Evolutionary conservation across 2,329 filamentous ascomycete species (phyloP), one percentile per base, ranked within the genome.

Genomic region (Leptographium galeiforme): DNA sequence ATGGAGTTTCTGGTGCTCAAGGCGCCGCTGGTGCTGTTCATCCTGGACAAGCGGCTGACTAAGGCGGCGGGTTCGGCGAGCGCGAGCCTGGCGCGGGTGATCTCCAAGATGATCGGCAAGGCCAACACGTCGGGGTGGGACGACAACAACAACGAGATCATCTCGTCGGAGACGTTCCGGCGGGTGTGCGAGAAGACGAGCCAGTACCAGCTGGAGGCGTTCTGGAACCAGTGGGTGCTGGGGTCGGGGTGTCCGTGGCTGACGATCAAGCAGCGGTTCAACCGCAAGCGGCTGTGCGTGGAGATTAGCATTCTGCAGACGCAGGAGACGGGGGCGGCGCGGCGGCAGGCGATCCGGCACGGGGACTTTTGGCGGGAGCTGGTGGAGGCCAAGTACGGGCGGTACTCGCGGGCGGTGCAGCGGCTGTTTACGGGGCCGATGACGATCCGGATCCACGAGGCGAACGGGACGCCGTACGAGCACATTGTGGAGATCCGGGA

Each of bases 391-490:
- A 76, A 81, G 10, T 75, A 83, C 56, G 79, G 79, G 36, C 77
- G 95, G 39, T 82, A 81, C 54, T 77, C 82, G 16, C 84, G 82
- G 14, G 77, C 81, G 52, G 71, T 88, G 16, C 59, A 61, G 56
- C 58, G 58, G 25, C 54, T 77, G 2, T 97, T 97, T 62, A 93
- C 89, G 1, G 93, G 93, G 0, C 91, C 93, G 0, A 95, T 98
- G 87, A 98, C 93, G 0, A 91, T 98, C 58, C 79, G 93, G 36
- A 96, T 98, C 57, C 93, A 98, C 69, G 93, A 98, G 71, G 93
- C 93, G 30, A 94, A 98, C 63, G 93, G 93, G 11, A 97, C 93
- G 0, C 93, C 93, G 2, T 98, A 98, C 63, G 93, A 98, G 65
- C 93, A 98, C 64, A 96, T 96, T 57, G 84, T 97, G 36, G 89